Evolutionary conservation across 352 stramenopile species (phyloP).

Genomic region (Phytopythium kandeliae): DNA sequence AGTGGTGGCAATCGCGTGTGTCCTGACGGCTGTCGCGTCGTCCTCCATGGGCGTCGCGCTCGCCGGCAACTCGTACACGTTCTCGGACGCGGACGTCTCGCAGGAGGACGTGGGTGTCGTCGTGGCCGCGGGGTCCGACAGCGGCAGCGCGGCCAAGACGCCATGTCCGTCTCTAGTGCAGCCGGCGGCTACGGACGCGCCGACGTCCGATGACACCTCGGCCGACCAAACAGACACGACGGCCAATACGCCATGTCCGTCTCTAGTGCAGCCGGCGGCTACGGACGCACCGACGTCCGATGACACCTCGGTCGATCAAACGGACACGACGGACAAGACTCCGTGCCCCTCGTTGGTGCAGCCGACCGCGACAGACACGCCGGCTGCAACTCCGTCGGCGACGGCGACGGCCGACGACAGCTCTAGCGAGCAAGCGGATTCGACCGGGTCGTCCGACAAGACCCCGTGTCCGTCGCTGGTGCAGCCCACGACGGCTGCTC

Average conservation of each 20-base stretch:
- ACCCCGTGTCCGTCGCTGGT: constrained; percentile 1
- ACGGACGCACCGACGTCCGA: constrained; percentile 7
- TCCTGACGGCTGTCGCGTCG: constrained; percentile 18
- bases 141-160: constrained; percentile 8
- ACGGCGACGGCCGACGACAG: not conserved
- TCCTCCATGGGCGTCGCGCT: constrained; percentile 10
- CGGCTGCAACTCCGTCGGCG: not conserved
- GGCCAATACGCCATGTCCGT: constrained; percentile 6
- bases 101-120: constrained; percentile 20
- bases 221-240: not conserved
- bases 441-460: not conserved
- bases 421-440: no score
- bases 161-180: constrained; percentile 2
- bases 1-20: not conserved
- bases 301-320: constrained; percentile 4
- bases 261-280: constrained; percentile 2
- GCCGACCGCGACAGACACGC: constrained; percentile 11
- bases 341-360: constrained; percentile 25
- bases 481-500: not conserved
- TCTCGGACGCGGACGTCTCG: constrained; percentile 9
- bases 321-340: constrained; percentile 9
- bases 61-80: constrained; percentile 18
- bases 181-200: not conserved
- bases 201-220: not conserved
- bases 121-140: constrained; percentile 9